Base-by-base conservation (phyloP, 257 asterid species). In the Solanum virginianum region DNA sequence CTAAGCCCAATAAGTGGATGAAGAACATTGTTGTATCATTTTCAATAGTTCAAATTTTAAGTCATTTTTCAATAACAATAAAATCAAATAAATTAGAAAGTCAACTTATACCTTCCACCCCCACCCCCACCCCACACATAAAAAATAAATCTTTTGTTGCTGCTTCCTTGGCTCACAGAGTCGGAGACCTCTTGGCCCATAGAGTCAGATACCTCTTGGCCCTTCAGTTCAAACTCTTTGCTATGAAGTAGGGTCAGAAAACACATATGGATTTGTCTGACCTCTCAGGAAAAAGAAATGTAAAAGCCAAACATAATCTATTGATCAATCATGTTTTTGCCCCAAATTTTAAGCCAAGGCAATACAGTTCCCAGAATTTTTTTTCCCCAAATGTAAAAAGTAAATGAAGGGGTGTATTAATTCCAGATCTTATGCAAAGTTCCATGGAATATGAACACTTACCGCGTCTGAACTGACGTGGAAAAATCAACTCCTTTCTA, bases 381-480 rank as follows among this genome's bases (percentile, higher is more conserved):
- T 49, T 75, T 10, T 70, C 36, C 49, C 51, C 45, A 13, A 53
- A 51, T 1, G 82, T 51, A 15, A 22, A 24, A 49, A 77, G 45
- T 13, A 24, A 14, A 51, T 77, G 82, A 75, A 29, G 62, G 45
- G 56, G 24, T 47, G 43, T 22, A 41, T 22, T 59, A 22, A 72
- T 9, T 22, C 39, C 45, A 49, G 24, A 49, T 77, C 14, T 26
- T 77, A 26, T 51, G 41, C 24, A 47, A 68, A 49, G 60, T 49
- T 49, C 82, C 45, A 11, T 49, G 62, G 82, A 75, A 49, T 75
- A 47, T 75, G 62, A 75, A 75, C 82, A 24, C 82, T 51, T 77
- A 36, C 16, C 6, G 9, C 9, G 1, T 53, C 16, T 39, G 79
- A 70, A 39, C 18, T 17, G 29, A 41, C 29, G 6, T 53, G 29